Percentiles rank a stretch among this genome's conserved stretches.
Conservation (phyloP, 2,329 filamentous ascomycete species). For the Pseudocercospora eumusae region DNA sequence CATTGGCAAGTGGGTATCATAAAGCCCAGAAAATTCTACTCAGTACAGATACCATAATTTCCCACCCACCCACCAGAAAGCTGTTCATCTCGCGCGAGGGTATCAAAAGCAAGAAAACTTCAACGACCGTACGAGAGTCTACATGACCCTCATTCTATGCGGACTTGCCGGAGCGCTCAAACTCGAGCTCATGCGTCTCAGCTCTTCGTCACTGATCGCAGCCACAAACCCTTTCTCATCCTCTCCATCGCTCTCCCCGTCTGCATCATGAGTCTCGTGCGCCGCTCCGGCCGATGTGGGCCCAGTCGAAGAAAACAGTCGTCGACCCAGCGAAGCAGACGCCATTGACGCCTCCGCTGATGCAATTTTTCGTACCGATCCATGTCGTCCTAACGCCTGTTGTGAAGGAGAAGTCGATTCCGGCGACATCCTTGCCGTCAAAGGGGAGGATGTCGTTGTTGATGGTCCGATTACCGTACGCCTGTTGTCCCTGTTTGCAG, state of each 20-base stretch:
- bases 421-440: slow-evolving; percentile 2
- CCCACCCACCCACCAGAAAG: background rate
- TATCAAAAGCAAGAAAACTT: slow-evolving; percentile 1
- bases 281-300: slow-evolving; percentile 1
- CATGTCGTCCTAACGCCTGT: background rate
- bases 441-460: slow-evolving; percentile 8
- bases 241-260: slow-evolving; percentile 14
- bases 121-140: background rate
- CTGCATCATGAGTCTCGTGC: background rate
- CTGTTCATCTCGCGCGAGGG: background rate
- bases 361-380: slow-evolving; percentile 12
- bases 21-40: background rate
- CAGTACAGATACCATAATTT: background rate
- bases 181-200: slow-evolving; percentile 25
- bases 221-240: slow-evolving; percentile 26
- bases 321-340: background rate
- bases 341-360: slow-evolving; percentile 16
- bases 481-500: slow-evolving; percentile 19
- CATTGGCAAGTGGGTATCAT: background rate
- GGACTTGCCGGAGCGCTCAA: slow-evolving; percentile 16
- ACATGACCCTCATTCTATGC: slow-evolving; percentile 1
- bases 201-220: slow-evolving; percentile 25
- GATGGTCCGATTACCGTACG: slow-evolving; percentile 27
- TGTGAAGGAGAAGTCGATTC: background rate
- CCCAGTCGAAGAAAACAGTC: background rate